These are phyloP conservation scores for Trametes sanguinea DNA, from an alignment of 768 basidiomycete genomes.

Conservation along the genomic window DNA sequence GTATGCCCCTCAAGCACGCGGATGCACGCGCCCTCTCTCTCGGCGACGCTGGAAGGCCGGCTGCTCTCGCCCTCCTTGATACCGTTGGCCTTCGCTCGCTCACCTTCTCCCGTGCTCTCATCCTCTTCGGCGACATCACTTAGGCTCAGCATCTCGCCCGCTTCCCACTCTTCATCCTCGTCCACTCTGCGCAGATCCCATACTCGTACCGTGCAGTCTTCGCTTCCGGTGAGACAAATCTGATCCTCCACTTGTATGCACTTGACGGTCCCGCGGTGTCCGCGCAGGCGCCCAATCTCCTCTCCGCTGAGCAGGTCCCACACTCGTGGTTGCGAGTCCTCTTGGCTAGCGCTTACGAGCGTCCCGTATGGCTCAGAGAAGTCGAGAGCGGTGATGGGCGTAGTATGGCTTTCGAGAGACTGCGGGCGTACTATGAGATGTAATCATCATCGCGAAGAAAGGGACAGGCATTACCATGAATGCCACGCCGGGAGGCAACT, in stretches of 20 bases:
- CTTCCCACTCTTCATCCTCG: conserved; percentile 62
- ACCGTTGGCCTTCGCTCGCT: conserved; percentile 35
- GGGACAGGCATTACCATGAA: conserved; percentile 76
- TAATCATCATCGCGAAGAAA: neutral
- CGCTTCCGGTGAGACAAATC: conserved; percentile 87
- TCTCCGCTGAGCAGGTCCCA: conserved; percentile 94
- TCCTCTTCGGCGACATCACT: conserved; percentile 69
- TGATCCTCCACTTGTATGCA: conserved; percentile 92
- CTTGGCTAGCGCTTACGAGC: conserved; percentile 83
- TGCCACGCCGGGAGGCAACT: conserved; percentile 89
- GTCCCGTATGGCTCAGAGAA: conserved; percentile 97
- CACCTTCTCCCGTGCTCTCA: conserved; percentile 41
- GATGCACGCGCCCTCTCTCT: conserved; percentile 63
- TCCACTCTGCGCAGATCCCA: conserved; percentile 92
- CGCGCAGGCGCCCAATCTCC: conserved; percentile 81
- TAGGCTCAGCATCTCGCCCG: conserved; percentile 53
- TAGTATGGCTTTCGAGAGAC: conserved; percentile 81
- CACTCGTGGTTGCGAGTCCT: conserved; percentile 84
- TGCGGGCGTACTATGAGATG: conserved; percentile 36
- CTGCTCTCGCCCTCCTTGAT: conserved; percentile 39
- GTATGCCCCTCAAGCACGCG: conserved; percentile 87
- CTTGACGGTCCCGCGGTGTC: conserved; percentile 82
- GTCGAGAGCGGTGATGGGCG: conserved; percentile 86
- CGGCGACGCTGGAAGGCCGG: conserved; percentile 37
- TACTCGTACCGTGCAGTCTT: conserved; percentile 80